Conservation (phyloP, 164 flowering plant species). For the Vitis amurensis region DNA sequence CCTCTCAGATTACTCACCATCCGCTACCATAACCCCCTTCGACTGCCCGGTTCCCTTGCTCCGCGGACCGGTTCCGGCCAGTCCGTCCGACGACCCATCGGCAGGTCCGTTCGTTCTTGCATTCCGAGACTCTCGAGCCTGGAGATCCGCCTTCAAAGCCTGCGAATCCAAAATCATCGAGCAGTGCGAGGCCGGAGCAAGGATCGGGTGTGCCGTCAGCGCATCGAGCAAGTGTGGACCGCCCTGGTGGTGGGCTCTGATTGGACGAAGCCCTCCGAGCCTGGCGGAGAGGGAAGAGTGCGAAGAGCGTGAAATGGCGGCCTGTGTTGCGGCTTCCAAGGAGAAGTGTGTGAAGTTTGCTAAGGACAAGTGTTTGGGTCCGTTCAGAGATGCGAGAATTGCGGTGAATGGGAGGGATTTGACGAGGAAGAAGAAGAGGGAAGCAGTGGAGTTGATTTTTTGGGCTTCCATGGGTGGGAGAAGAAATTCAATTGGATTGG, state of each 20-base stretch:
- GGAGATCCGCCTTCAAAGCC: slow-evolving; percentile 31
- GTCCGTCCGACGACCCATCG: slow-evolving; percentile 28
- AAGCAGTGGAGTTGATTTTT: slow-evolving; percentile 24
- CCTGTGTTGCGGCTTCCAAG: slow-evolving; percentile 34
- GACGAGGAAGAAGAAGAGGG: slow-evolving; percentile 4
- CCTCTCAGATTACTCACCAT: slow-evolving; percentile 40
- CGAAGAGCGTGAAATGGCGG: slow-evolving; percentile 53
- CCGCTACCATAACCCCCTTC: slow-evolving; percentile 43
- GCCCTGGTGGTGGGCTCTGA: slow-evolving; percentile 49
- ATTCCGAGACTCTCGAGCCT: slow-evolving; percentile 34
- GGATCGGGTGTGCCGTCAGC: slow-evolving; percentile 56
- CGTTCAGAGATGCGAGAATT: slow-evolving; percentile 49
- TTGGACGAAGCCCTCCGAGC: slow-evolving; percentile 20
- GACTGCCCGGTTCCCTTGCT: slow-evolving; percentile 43
- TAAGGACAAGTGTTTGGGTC: slow-evolving; percentile 37
- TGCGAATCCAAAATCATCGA: slow-evolving; percentile 32
- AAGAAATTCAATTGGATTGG: background rate
- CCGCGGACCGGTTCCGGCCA: slow-evolving; percentile 42
- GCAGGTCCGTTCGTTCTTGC: slow-evolving; percentile 46
- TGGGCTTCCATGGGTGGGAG: slow-evolving; percentile 19
- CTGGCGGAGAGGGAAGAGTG: slow-evolving; percentile 44
- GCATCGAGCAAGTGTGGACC: slow-evolving; percentile 52
- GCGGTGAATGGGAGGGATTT: slow-evolving; percentile 12
- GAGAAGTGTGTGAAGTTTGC: slow-evolving; percentile 47
- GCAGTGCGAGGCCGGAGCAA: slow-evolving; percentile 53